Base-by-base conservation (phyloP, 305 asterid species). In the Fraxinus baroniana region DNA sequence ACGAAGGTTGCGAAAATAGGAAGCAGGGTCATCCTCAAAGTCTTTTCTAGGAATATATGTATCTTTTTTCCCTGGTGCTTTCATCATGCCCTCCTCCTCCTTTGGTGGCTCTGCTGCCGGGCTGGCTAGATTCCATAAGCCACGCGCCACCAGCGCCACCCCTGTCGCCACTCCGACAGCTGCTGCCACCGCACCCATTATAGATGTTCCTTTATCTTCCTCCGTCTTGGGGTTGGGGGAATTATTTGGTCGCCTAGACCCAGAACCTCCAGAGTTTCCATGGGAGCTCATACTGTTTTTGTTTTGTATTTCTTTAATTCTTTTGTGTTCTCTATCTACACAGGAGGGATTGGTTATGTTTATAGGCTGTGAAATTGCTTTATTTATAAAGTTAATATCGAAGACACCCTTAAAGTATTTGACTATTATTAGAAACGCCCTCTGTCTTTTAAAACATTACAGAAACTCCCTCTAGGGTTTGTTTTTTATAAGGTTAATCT, bases 401-500 rank as follows among this genome's bases (percentile, higher is more conserved):
- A 49, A 49, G 62, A 49, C 20, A 52, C 20, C 62, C 62, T 8
- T 17, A 5, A 17, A 17, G 62, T 49, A 49, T 49, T 17, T 49
- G 62, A 5, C 22, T 49, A 15, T 3, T 49, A 1, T 49, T 49
- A 49, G 20, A 49, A 17, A 13, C 62, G 1, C 6, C 20, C 60
- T 46, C 7, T 17, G 8, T 5, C 8, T 52, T 52, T 17, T 52
- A 17, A 49, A 4, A 6, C 3, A 1, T 2, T 57, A 17, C 12
- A 18, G 1, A 57, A 57, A n/a, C 28, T 10, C 22, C 68, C 68
- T 5, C 68, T 7, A 2, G 10, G 20, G 26, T 18, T 57, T 20
- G 28, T 57, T 20, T 17, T 57, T 5, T 89, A 88, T 87, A 87
- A 3, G 60, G 60, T 86, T 41, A 89, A 85, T 74, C 84, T 32